These are phyloP conservation scores for Silene uniflora DNA, from an alignment of 148 eudicot genomes.

Conservation along the genomic window DNA sequence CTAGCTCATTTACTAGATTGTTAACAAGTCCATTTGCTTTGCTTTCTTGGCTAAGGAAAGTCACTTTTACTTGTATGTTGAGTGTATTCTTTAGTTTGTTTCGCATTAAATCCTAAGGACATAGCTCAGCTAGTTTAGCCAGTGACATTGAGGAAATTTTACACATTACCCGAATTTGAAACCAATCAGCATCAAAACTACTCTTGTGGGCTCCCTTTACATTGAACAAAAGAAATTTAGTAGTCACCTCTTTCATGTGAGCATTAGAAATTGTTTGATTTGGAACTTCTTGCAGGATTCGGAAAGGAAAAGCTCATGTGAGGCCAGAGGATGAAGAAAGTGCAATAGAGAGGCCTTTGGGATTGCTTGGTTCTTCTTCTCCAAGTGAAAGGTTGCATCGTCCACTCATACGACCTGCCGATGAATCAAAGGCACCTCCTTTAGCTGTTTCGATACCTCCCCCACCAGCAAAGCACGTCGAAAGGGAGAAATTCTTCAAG, in stretches of 20 bases:
- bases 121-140: no score
- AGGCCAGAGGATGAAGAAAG: slow-evolving; percentile 62
- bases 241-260: neutral
- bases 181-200: neutral
- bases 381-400: slow-evolving; percentile 52
- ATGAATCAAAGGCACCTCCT: slow-evolving; percentile 29
- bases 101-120: neutral
- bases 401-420: slow-evolving; percentile 59
- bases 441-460: slow-evolving; percentile 69
- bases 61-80: neutral
- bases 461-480: slow-evolving; percentile 88
- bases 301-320: slow-evolving; percentile 88
- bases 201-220: neutral
- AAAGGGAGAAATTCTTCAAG: slow-evolving; percentile 88
- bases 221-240: neutral
- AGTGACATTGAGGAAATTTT: neutral
- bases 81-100: neutral
- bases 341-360: slow-evolving; percentile 38
- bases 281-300: slow-evolving; percentile 39
- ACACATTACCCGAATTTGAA: neutral
- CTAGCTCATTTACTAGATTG: neutral
- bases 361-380: slow-evolving; percentile 36
- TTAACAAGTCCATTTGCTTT: neutral
- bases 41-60: neutral
- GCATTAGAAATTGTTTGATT: neutral